Evolutionary conservation across 306 rosid genomes (phyloP).

Genomic region (Macrotyloma uniflorum): DNA sequence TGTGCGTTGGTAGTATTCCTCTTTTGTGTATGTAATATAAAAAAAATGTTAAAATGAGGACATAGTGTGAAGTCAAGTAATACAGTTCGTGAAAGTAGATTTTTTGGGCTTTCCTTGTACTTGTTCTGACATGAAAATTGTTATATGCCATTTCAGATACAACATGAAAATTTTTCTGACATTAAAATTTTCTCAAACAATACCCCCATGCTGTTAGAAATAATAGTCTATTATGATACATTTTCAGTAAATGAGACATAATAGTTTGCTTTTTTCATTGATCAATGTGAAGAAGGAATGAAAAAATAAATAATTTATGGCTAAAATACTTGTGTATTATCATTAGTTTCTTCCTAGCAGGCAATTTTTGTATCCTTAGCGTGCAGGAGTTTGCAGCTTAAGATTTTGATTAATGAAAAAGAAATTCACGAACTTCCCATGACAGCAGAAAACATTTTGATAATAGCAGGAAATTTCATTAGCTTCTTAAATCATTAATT

Average conservation of each 20-base stretch:
- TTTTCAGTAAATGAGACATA: not conserved
- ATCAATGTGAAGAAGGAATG: not conserved
- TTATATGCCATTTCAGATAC: not conserved
- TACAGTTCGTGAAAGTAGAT: not conserved
- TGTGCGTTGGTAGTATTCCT: not conserved
- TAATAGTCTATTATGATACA: not conserved
- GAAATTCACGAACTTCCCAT: not conserved
- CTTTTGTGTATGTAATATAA: not conserved
- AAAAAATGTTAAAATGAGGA: not conserved
- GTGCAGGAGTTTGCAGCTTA: not conserved
- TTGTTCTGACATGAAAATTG: not conserved
- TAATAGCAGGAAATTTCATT: not conserved
- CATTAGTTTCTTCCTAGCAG: constrained; percentile 7
- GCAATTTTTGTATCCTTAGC: constrained; percentile 28
- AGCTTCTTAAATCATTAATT: constrained; percentile 22
- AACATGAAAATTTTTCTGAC: not conserved
- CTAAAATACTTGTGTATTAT: not conserved
- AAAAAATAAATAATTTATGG: not conserved
- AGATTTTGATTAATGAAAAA: not conserved
- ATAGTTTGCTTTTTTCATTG: not conserved
- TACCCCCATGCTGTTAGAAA: not conserved
- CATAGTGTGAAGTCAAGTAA: not conserved
- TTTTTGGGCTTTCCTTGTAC: not conserved
- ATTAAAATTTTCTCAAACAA: constrained; percentile 1
- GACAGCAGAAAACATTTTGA: not conserved